Conservation (phyloP, 2,329 filamentous ascomycete species). For the Aspergillus fischeri region DNA sequence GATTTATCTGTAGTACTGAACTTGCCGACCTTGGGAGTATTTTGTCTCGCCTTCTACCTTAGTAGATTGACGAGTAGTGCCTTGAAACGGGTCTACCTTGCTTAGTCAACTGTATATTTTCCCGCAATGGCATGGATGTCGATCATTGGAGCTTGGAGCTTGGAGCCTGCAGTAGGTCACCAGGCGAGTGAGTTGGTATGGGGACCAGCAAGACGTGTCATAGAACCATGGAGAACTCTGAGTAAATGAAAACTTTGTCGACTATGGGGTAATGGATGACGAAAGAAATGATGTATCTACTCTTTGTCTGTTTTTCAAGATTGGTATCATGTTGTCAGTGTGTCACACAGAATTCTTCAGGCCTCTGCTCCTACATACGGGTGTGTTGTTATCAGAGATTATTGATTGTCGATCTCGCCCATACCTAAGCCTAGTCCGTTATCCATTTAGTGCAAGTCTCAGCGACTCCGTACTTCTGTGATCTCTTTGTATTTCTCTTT, state of each 20-base stretch:
- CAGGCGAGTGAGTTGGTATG: neutral
- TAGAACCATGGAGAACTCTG: neutral
- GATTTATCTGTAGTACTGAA: too few species aligned
- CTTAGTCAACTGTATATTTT: neutral
- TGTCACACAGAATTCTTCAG: neutral
- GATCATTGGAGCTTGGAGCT: neutral
- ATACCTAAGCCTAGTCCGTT: neutral
- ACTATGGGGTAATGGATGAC: neutral
- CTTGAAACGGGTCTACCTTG: too few species aligned
- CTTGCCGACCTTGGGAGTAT: neutral
- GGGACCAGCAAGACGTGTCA: neutral
- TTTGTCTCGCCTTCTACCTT: neutral
- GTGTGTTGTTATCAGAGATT: neutral
- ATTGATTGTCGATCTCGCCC: neutral
- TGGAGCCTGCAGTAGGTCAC: neutral
- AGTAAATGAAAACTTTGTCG: neutral
- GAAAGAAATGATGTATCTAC: neutral
- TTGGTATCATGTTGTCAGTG: too few species aligned
- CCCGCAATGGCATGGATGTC: neutral
- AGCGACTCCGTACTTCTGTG: too few species aligned
- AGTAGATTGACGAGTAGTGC: too few species aligned
- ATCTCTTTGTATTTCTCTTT: neutral
- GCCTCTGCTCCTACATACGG: neutral
- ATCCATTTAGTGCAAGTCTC: neutral
- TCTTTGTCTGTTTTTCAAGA: too few species aligned